Base-by-base conservation (phyloP, 164 flowering plant genomes). In the Akebia trifoliata region DNA sequence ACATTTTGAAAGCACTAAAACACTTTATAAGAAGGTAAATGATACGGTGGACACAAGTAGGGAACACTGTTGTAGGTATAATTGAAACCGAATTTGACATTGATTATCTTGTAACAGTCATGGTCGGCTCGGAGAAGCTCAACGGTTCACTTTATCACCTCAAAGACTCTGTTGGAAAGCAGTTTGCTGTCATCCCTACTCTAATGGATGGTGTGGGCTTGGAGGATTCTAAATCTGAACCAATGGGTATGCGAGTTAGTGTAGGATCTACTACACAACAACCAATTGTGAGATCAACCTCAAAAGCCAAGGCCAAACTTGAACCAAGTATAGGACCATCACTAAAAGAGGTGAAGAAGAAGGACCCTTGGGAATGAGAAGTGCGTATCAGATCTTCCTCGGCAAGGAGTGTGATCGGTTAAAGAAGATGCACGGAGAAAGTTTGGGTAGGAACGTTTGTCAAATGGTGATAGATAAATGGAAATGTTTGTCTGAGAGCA, bases 401-500 rank as follows among this genome's bases (percentile, higher is more conserved):
- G 43, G 26, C 14, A 30, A 57, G 61, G 76, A 76, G 59, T 67
- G 66, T 58, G 54, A 50, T 9, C 60, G 69, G 22, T 40, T 74
- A 26, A 76, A 64, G 65, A 57, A 53, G 50, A 49, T 61, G 28
- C 65, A 57, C 15, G 72, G 69, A 17, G 67, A 59, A 61, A 50
- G 18, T 21, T 22, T 40, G 51, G 35, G 22, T 4, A 32, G 25
- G 6, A 47, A 50, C 22, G 45, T 56, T 10, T 57, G 76, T 6
- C 45, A 64, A 30, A 69, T 47, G 61, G 79, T 59, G 8, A 62
- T 20, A 42, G 62, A 59, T 11, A 61, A 60, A 30, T 78, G 82
- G 82, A 78, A 66, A 55, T 15, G 14, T 50, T 74, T 79, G 28
- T 49, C 75, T 14, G 50, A 60, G 36, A 53, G 39, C 12, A 79